Conservation (phyloP, 345 rosid genomes). For the Nasturtium officinale region DNA sequence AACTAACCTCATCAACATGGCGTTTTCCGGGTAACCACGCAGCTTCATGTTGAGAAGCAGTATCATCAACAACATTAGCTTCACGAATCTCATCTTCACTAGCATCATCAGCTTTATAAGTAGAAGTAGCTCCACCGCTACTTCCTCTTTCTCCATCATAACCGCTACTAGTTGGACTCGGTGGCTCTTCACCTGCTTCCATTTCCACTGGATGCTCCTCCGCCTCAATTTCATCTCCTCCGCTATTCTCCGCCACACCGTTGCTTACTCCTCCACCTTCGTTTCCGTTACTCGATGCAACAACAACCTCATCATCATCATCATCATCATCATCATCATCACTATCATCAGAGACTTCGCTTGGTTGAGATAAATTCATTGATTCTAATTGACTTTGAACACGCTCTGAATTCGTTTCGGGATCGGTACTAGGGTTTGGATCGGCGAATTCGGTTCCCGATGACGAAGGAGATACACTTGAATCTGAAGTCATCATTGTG, state of each 20-base stretch:
- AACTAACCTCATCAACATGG: conserved; percentile 76
- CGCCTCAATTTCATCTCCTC: conserved; percentile 43
- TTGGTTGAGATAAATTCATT: conserved; percentile 41
- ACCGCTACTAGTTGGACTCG: conserved; percentile 90
- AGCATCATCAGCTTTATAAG: conserved; percentile 47
- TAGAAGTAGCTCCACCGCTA: conserved; percentile 60
- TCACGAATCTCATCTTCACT: conserved; percentile 70
- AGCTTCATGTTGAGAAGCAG: conserved; percentile 52
- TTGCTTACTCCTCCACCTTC: conserved; percentile 36
- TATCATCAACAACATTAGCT: conserved; percentile 45
- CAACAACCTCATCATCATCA: conserved; percentile 22
- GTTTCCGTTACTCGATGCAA: conserved; percentile 38
- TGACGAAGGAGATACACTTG: conserved; percentile 42
- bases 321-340: conserved; percentile 23
- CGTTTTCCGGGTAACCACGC: conserved; percentile 84
- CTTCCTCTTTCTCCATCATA: conserved; percentile 96
- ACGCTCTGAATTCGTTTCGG: conserved; percentile 41
- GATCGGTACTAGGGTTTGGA: conserved; percentile 42
- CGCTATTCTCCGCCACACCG: conserved; percentile 30
- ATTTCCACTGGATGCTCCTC: conserved; percentile 60
- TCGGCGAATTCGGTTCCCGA: conserved; percentile 44
- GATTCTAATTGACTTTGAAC: conserved; percentile 42
- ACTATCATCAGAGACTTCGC: conserved; percentile 33
- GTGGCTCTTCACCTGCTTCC: conserved; percentile 57
- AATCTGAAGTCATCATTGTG: conserved; percentile 37